Conservation (phyloP, 2,329 filamentous ascomycete genomes). For the Akanthomyces muscarius region DNA sequence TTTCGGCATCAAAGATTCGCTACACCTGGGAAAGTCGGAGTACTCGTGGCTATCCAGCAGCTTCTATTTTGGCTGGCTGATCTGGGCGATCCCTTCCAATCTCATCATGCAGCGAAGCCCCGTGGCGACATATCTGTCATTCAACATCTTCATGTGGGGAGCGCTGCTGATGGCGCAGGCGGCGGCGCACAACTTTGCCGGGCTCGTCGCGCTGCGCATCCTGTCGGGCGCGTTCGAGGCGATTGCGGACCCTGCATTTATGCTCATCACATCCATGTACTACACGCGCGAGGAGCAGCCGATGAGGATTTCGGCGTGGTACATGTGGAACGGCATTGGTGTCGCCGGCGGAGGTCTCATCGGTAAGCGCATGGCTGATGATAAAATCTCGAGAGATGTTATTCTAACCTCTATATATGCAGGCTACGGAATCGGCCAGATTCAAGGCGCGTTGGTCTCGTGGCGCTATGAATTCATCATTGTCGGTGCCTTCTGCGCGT, state of each 20-base stretch:
- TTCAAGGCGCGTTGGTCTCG: slow-evolving; percentile 50
- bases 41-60: slow-evolving; percentile 44
- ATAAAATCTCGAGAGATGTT: no score
- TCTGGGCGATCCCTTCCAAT: slow-evolving; percentile 33
- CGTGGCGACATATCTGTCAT: slow-evolving; percentile 35
- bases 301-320: slow-evolving; percentile 56
- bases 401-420: no score
- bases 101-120: slow-evolving; percentile 31
- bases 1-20: slow-evolving; percentile 58
- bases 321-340: slow-evolving; percentile 54
- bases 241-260: slow-evolving; percentile 45
- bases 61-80: slow-evolving; percentile 38
- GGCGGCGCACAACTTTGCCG: slow-evolving; percentile 52
- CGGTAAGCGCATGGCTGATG: slow-evolving; percentile 22
- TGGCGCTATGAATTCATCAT: slow-evolving; percentile 69
- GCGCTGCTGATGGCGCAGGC: slow-evolving; percentile 46
- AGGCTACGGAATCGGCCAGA: slow-evolving; percentile 58
- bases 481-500: slow-evolving; percentile 53
- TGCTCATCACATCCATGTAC: slow-evolving; percentile 64
- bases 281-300: slow-evolving; percentile 60
- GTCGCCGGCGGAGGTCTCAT: slow-evolving; percentile 53
- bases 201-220: slow-evolving; percentile 51
- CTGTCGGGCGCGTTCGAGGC: slow-evolving; percentile 64
- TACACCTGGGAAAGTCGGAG: slow-evolving; percentile 52
- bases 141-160: slow-evolving; percentile 55